These are phyloP conservation scores for Schwanniomyces pseudopolymorphus DNA, from an alignment of 805 yeast species.

Conservation along the genomic window DNA sequence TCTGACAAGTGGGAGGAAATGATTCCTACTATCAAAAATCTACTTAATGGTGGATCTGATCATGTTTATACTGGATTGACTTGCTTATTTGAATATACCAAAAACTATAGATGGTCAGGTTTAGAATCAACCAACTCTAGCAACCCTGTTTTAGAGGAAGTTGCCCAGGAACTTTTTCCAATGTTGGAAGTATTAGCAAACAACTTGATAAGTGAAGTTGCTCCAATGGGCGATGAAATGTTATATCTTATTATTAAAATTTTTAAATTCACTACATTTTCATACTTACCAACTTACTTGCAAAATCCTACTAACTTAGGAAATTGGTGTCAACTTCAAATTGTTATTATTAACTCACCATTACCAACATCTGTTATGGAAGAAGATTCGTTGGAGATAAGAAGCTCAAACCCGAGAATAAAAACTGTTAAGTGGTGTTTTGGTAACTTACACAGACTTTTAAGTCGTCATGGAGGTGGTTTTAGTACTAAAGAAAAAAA, in stretches of 20 bases:
- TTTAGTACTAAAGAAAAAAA: slow-evolving; percentile 29
- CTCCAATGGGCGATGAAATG: slow-evolving; percentile 29
- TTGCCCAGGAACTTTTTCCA: slow-evolving; percentile 36
- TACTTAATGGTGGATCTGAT: slow-evolving; percentile 29
- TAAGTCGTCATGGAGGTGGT: slow-evolving; percentile 47
- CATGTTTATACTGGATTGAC: slow-evolving; percentile 41
- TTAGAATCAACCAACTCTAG: slow-evolving; percentile 43
- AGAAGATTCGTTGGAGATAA: slow-evolving; percentile 28
- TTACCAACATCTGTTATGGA: slow-evolving; percentile 33
- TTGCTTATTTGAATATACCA: slow-evolving; percentile 40
- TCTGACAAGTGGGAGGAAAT: slow-evolving; percentile 47
- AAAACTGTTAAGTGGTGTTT: slow-evolving; percentile 47
- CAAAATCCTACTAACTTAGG: slow-evolving; percentile 36
- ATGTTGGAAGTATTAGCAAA: slow-evolving; percentile 30
- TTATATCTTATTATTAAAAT: slow-evolving; percentile 39
- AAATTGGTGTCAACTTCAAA: slow-evolving; percentile 41
- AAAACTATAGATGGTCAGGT: slow-evolving; percentile 39
- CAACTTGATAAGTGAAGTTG: slow-evolving; percentile 23
- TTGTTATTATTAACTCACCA: slow-evolving; percentile 38
- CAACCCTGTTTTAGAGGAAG: slow-evolving; percentile 42
- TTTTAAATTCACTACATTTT: slow-evolving; percentile 40
- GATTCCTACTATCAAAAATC: slow-evolving; percentile 35
- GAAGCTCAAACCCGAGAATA: slow-evolving; percentile 40
- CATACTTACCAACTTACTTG: slow-evolving; percentile 38
- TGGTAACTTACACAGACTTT: slow-evolving; percentile 40